Evolutionary conservation across 257 asterid genomes (phyloP).

Genomic region (Galeopsis tetrahit): DNA sequence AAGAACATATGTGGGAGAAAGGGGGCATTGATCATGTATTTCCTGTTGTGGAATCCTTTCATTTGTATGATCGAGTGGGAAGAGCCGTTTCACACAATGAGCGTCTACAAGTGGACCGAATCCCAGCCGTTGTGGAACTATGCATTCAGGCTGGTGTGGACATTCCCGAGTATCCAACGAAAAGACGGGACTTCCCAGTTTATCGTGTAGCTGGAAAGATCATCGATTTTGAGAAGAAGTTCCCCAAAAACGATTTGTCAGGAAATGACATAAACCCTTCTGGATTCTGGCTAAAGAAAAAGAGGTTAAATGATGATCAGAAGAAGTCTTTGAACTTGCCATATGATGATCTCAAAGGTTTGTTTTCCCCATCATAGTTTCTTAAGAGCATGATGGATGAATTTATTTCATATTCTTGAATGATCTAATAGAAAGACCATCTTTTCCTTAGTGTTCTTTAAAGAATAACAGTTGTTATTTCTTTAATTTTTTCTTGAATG

Average conservation of each 20-base stretch:
- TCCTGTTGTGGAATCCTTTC: constrained; percentile 65
- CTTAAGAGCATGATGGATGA: no score
- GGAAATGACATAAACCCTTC: constrained; percentile 37
- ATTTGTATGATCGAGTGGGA: constrained; percentile 73
- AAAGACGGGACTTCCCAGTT: constrained; percentile 61
- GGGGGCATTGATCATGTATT: constrained; percentile 59
- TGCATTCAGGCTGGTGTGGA: constrained; percentile 87
- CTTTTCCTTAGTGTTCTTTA: no score
- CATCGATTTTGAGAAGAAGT: constrained; percentile 73
- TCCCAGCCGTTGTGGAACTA: constrained; percentile 72
- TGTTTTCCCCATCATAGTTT: constrained; percentile 1
- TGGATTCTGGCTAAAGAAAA: constrained; percentile 52
- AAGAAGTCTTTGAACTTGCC: constrained; percentile 34
- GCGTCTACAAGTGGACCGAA: constrained; percentile 66
- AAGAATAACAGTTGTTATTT: no score
- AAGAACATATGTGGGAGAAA: constrained; percentile 66
- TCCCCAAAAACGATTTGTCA: constrained; percentile 50
- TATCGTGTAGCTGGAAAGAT: constrained; percentile 69
- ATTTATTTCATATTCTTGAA: neutral
- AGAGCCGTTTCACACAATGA: constrained; percentile 77
- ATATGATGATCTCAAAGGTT: constrained; percentile 52
- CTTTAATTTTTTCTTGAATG: neutral
- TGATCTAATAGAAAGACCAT: neutral
- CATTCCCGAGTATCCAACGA: constrained; percentile 62
- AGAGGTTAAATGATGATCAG: constrained; percentile 28